phyloP scores from a whole-genome alignment of 2,329 filamentous ascomycete genomes.

The Verticillium longisporum region DNA sequence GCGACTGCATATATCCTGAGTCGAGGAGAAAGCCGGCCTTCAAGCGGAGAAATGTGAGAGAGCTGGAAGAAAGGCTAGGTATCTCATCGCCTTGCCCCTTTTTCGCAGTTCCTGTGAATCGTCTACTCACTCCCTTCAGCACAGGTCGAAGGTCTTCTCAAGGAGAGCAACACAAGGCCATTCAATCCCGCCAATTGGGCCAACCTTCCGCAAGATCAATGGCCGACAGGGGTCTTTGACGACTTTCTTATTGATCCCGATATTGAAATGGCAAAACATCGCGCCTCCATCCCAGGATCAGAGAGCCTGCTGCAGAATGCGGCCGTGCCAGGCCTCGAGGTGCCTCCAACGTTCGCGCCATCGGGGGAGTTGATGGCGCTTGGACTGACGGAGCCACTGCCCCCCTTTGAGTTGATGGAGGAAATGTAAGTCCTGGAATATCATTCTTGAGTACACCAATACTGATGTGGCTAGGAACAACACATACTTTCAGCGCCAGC shows the following conservation, averaged over 20 bases:
- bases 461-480: conserved; percentile 45
- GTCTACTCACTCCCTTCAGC: conserved; percentile 37
- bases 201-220: background rate
- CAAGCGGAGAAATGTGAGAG: conserved; percentile 84
- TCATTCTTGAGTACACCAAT: background rate
- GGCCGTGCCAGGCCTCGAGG: background rate
- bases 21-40: conserved; percentile 81
- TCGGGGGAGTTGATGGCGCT: conserved; percentile 57
- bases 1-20: conserved; percentile 83
- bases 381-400: conserved; percentile 75
- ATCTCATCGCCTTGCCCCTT: conserved; percentile 22
- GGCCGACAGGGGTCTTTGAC: conserved; percentile 7
- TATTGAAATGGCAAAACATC: conserved; percentile 10
- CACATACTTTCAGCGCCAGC: conserved; percentile 69
- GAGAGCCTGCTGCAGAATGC: background rate
- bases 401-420: conserved; percentile 71
- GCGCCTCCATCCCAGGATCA: background rate
- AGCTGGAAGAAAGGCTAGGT: conserved; percentile 83
- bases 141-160: conserved; percentile 76
- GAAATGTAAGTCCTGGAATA: conserved; percentile 57
- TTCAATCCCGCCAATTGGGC: conserved; percentile 8
- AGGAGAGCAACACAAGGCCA: conserved; percentile 46
- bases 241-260: conserved; percentile 10
- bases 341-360: background rate
- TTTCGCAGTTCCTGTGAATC: background rate